Base-by-base conservation (phyloP, 1,284 basidiomycete genomes). In the Malassezia cuniculi region DNA sequence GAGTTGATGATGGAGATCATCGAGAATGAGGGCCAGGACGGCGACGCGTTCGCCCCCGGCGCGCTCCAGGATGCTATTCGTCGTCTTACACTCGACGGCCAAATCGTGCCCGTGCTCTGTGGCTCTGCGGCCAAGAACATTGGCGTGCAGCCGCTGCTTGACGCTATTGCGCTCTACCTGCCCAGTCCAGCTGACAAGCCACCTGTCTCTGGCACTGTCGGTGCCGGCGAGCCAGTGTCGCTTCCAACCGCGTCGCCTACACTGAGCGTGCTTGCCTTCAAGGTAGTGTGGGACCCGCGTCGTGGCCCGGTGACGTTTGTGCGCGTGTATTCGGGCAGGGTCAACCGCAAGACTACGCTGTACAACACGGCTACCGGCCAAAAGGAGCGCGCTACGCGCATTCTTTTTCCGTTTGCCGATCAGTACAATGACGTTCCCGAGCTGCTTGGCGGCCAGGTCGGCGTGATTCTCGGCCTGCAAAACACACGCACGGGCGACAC, bases 261-360 rank as follows among this genome's bases (percentile, higher is more conserved):
- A n/a, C n/a, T n/a, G n/a, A 9, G 9, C 9, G 25, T 26, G 25
- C 71, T 89, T 16, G 85, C 82, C 1, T 89, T 85, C 82, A 89
- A 89, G 63, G 84, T 89, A 14, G 74, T 73, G 17, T 86, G 82
- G 80, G 82, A 87, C 63, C 79, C 78, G 49, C 76, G 76, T 45
- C 76, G 75, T 50, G 85, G 85, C 11, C 87, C 85, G 77, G 83
- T 86, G 78, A 87, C 85, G 0, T 89, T 85, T 60, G 79, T 89
- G 24, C 74, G 85, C 17, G 76, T 89, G 16, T 89, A 89, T 62
- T 84, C 84, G 39, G 84, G 84, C 79, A 55, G 46, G 8, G 38
- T 51, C 11, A 53, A 40, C 1, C 52, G 85, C 78, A 81, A 19
- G 24, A 79, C 80, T 39, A 78, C 70, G 33, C 65, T 86, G n/a